Conservation (phyloP, 2,329 filamentous ascomycete genomes). For the Nannizzia gypsea region DNA sequence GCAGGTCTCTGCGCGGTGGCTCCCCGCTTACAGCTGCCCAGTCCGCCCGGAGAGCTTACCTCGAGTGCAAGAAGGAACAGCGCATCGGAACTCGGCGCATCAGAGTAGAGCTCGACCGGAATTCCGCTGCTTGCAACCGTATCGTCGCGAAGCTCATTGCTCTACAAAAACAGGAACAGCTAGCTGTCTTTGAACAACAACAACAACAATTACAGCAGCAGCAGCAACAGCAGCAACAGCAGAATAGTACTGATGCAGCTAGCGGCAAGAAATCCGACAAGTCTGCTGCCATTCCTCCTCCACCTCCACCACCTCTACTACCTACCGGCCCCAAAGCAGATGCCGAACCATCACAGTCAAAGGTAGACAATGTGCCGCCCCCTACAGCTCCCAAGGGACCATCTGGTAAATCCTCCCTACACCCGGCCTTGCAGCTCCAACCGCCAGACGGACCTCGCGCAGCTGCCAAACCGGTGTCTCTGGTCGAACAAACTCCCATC, state of each 20-base stretch:
- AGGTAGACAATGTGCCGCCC: conserved; percentile 45
- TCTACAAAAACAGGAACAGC: conserved; percentile 40
- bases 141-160: conserved; percentile 66
- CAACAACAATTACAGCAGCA: no score
- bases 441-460: conserved; percentile 26
- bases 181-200: conserved; percentile 16
- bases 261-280: conserved; percentile 10
- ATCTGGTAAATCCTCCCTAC: conserved; percentile 42
- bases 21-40: conserved; percentile 56
- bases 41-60: conserved; percentile 65
- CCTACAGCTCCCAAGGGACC: conserved; percentile 81
- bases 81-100: conserved; percentile 68
- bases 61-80: conserved; percentile 63
- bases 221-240: no score
- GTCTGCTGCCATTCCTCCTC: background rate
- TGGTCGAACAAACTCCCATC: conserved; percentile 56
- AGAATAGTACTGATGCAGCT: background rate
- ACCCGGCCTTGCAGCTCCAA: conserved; percentile 12
- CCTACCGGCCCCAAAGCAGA: conserved; percentile 5
- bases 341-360: background rate
- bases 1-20: conserved; percentile 40
- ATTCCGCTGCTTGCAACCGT: conserved; percentile 68
- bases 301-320: background rate
- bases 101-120: conserved; percentile 76
- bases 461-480: conserved; percentile 30